Base-by-base conservation (phyloP, 129 eudicot genomes). In the Gnaphalium uliginosum region DNA sequence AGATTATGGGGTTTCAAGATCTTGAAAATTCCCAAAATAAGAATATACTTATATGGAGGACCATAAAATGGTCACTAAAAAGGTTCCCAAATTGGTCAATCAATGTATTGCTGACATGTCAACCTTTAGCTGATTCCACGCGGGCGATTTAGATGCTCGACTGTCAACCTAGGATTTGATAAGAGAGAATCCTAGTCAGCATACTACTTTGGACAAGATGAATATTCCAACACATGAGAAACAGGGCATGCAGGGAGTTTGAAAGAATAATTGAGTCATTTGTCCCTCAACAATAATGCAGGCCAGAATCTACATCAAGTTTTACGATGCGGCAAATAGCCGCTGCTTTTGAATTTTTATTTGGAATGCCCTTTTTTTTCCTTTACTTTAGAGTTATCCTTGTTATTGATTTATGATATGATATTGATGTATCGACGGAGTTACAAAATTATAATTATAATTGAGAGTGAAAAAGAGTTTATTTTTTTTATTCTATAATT, bases 71-170 rank as follows among this genome's bases (percentile, higher is more conserved):
- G 73, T 79, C 83, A 79, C 83, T 66, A 66, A 26, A 71, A 80
- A 80, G 79, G 79, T 80, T 80, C 83, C 75, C 69, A 80, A 77
- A 50, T 41, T 73, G 79, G 83, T 73, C 71, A 80, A 80, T 58
- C 59, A 43, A 19, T 56, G 23, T 56, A 56, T 80, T 66, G 79
- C 57, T 80, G 71, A 80, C 70, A 21, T 73, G 79, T 66, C 77
- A 73, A 65, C 56, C 75, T 66, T 73, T 24, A 64, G 62, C 53
- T 72, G 83, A 64, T 79, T 79, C 78, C 33, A 72, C 51, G 70
- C 46, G 56, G 75, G 26, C 23, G 19, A 66, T 53, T 56, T 14
- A 6, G 57, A 43, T 73, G 79, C 69, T 15, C 18, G 18, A 75
- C 11, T 79, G 83, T 32, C 75, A 66, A 21, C 75, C 74, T 57